These are phyloP conservation scores for Eucalyptus tenuipes DNA, from an alignment of 345 rosid species.

Conservation along the genomic window DNA sequence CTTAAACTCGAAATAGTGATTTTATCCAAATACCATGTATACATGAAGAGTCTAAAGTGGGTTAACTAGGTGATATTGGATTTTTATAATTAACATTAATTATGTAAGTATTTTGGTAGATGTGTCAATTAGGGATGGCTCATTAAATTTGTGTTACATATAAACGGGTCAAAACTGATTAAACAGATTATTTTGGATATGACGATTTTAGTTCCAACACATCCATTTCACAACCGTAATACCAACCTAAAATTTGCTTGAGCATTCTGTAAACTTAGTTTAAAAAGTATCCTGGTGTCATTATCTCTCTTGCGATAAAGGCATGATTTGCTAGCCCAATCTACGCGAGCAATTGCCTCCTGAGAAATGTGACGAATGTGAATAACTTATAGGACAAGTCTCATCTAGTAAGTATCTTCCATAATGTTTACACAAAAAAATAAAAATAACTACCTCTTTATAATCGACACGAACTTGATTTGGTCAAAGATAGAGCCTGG, in stretches of 20 bases:
- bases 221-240: neutral
- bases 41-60: neutral
- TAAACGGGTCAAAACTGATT: neutral
- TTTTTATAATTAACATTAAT: too few relatives aligned
- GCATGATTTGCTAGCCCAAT: neutral
- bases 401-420: neutral
- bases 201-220: neutral
- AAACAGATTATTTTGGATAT: neutral
- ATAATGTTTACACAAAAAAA: neutral
- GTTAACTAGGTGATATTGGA: neutral
- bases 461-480: neutral
- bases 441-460: neutral
- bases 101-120: neutral
- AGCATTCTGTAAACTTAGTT: neutral
- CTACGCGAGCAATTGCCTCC: neutral
- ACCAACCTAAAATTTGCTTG: neutral
- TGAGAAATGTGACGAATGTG: neutral
- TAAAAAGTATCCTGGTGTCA: neutral
- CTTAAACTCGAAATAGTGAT: neutral
- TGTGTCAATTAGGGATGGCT: accelerated
- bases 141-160: neutral
- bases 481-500: neutral
- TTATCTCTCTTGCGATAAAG: neutral
- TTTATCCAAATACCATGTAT: too few relatives aligned
- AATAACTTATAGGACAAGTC: neutral